Base-by-base conservation (phyloP, 2,329 filamentous ascomycete genomes). In the Zymoseptoria passerinii region DNA sequence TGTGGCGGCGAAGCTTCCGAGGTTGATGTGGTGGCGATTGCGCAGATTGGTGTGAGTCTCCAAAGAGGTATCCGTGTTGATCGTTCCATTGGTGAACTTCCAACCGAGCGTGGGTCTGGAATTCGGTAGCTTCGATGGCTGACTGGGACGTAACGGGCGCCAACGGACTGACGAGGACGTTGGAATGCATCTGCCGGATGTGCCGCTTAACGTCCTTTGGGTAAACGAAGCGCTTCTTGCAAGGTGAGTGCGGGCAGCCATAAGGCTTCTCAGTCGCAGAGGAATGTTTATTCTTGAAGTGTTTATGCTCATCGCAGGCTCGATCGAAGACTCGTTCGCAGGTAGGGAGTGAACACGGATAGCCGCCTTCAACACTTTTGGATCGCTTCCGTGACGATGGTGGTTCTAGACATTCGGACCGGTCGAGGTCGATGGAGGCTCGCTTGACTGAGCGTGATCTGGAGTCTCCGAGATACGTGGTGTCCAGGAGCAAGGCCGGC, bases 261-360 rank as follows among this genome's bases (percentile, higher is more conserved):
- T 55, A 27, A 16, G 35, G 27, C 16, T 48, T 48, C 1, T 55
- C 44, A 13, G 2, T 35, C 29, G 29, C 29, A 35, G 29, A 35
- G 9, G 16, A 20, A 20, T 55, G 53, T 10, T 49, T 48, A 19
- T 55, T 55, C 27, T 55, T 48, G 23, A 23, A 27, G 44, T 55
- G 53, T 55, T 55, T 55, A 9, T 23, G 35, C 19, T 27, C 44
- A 28, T 55, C 53, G 53, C 53, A 48, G 20, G 53, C 53, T 27
- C 48, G 53, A 8, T 55, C 20, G 53, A 49, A 55, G 44, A 27
- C 27, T 48, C 49, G 48, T 10, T 16, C 16, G 44, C 53, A 55
- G 9, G 40, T 18, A 44, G 19, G 53, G 16, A n/a, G 18, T 16
- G 35, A 27, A 44, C 53, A 55, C 10, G 16, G 18, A 28, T 55